Evolutionary conservation across 305 asterid genomes (phyloP).

Genomic region (Ilex paraguariensis): DNA sequence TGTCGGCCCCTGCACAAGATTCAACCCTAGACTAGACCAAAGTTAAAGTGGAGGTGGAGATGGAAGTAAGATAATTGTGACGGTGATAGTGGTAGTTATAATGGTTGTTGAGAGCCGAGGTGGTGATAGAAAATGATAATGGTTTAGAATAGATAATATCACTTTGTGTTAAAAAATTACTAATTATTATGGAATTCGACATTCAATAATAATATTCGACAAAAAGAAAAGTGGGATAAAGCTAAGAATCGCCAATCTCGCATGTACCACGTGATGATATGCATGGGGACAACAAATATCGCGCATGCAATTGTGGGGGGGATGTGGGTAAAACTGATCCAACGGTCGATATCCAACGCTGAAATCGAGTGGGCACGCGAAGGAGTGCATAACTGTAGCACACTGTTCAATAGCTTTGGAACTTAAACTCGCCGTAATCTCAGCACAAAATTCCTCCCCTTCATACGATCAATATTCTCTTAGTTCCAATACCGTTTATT

Average conservation of each 20-base stretch:
- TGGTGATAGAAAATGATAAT: no score
- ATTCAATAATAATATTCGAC: no score
- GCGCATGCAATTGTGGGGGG: conserved; percentile 28
- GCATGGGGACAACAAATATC: conserved; percentile 22
- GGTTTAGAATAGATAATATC: no score
- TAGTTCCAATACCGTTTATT: conserved; percentile 18
- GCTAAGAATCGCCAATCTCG: conserved; percentile 4
- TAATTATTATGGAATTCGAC: no score
- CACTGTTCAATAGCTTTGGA: conserved; percentile 38
- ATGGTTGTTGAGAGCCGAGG: no score
- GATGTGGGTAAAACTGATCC: conserved; percentile 13
- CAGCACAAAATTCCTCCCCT: conserved; percentile 22
- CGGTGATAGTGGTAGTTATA: no score
- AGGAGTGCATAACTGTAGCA: background rate
- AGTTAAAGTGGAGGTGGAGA: no score
- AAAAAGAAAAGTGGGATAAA: no score
- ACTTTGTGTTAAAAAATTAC: no score
- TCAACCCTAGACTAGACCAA: no score
- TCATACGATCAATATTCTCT: conserved; percentile 1
- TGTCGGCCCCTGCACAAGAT: no score
- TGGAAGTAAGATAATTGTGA: no score
- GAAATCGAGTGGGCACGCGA: conserved; percentile 18
- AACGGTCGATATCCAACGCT: conserved; percentile 23
- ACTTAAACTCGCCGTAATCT: conserved; percentile 59
- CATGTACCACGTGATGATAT: conserved; percentile 15